Percentiles rank a stretch among this genome's conserved stretches.
Evolutionary conservation across 192 early-diverging fungal genomes (phyloP).

Genomic region (Mortierella hygrophila): DNA sequence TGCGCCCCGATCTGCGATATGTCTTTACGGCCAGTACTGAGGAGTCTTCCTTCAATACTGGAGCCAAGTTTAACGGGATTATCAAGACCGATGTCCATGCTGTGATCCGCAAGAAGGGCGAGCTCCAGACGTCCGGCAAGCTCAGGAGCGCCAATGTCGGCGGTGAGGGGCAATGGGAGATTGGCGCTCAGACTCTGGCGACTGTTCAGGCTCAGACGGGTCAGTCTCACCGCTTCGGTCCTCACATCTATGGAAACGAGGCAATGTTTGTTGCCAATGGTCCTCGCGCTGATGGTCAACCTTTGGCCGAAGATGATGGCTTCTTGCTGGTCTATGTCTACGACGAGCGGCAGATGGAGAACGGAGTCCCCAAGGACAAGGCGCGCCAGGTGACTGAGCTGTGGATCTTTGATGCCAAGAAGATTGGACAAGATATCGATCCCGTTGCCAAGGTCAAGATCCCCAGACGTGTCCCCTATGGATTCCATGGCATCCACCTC

Average conservation of each 20-base stretch:
- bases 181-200: constrained; percentile 19
- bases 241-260: constrained; percentile 33
- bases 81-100: constrained; percentile 32
- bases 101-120: constrained; percentile 14
- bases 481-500: constrained; percentile 41
- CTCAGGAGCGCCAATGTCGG: constrained; percentile 8
- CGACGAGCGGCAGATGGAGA: constrained; percentile 37
- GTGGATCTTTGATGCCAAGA: constrained; percentile 51
- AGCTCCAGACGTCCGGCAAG: not conserved
- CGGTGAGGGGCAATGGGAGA: constrained; percentile 31
- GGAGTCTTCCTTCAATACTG: not conserved
- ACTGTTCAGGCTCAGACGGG: constrained; percentile 1
- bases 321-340: constrained; percentile 43
- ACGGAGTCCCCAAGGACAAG: constrained; percentile 22
- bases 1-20: constrained; percentile 28
- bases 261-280: constrained; percentile 33
- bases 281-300: constrained; percentile 5
- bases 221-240: constrained; percentile 22
- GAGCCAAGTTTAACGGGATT: constrained; percentile 30
- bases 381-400: constrained; percentile 38
- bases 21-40: constrained; percentile 23
- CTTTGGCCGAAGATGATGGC: constrained; percentile 29
- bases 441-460: constrained; percentile 39
- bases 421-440: constrained; percentile 27
- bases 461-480: constrained; percentile 42